Percentiles rank a stretch among this genome's conserved stretches.
Conservation (phyloP, 352 stramenopile genomes). For the Pythium folliculosum region DNA sequence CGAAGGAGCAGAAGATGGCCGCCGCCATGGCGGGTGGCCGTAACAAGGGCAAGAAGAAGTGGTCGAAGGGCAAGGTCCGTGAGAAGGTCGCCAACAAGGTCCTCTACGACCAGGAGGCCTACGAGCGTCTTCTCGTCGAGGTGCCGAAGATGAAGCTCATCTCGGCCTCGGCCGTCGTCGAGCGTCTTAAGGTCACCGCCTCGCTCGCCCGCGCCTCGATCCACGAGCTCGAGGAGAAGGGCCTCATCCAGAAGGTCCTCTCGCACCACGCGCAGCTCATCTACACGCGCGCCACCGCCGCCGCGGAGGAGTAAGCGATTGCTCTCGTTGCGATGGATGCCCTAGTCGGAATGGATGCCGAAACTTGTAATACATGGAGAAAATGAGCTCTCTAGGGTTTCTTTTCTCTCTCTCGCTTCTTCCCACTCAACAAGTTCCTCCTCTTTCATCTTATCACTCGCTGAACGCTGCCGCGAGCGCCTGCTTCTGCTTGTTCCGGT, state of each 20-base stretch:
- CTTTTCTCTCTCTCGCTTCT: constrained; percentile 8
- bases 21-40: constrained; percentile 97
- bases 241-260: constrained; percentile 95
- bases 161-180: constrained; percentile 97
- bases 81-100: constrained; percentile 99
- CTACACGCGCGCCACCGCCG: constrained; percentile 95
- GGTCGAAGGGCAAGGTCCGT: constrained; percentile 99
- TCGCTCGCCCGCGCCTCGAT: constrained; percentile 97
- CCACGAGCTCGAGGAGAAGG: constrained; percentile 92
- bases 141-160: constrained; percentile 99
- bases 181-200: constrained; percentile 99
- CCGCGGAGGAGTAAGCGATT: constrained; percentile 65
- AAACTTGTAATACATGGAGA: constrained; percentile 35
- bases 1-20: constrained; percentile 99
- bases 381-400: constrained; percentile 27
- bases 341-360: constrained; percentile 12
- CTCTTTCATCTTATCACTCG: background rate
- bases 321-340: constrained; percentile 4
- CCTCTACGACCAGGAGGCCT: constrained; percentile 99
- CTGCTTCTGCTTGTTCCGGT: constrained; percentile 25
- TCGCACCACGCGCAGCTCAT: constrained; percentile 97
- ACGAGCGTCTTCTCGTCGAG: constrained; percentile 97
- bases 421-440: background rate
- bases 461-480: constrained; percentile 20
- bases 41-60: constrained; percentile 99